Conservation (phyloP, 2,329 filamentous ascomycete genomes). For the Dichotomopilus funicola region DNA sequence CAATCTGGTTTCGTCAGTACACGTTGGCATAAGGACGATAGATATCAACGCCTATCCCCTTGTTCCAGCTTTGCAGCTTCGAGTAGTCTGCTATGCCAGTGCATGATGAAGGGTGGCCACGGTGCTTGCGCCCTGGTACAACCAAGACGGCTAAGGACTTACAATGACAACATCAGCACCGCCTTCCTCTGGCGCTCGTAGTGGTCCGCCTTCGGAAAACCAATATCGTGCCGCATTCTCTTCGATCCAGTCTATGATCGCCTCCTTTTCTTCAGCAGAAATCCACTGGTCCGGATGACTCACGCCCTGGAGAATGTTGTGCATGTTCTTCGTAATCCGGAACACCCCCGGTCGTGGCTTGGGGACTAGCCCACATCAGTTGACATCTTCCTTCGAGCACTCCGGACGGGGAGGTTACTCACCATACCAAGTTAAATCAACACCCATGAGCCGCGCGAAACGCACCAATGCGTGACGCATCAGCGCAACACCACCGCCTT, state of each 20-base stretch:
- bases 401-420: slow-evolving; percentile 22
- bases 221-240: slow-evolving; percentile 72
- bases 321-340: slow-evolving; percentile 77
- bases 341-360: slow-evolving; percentile 76
- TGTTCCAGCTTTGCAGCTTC: too few relatives aligned
- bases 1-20: slow-evolving; percentile 43
- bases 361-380: slow-evolving; percentile 47
- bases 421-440: slow-evolving; percentile 69
- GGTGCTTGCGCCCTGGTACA: slow-evolving; percentile 3
- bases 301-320: slow-evolving; percentile 83
- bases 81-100: not conserved
- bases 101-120: slow-evolving; percentile 7
- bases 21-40: not conserved
- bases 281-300: slow-evolving; percentile 59
- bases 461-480: slow-evolving; percentile 76
- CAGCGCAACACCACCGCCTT: slow-evolving; percentile 74
- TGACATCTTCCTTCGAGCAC: not conserved
- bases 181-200: slow-evolving; percentile 57
- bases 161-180: slow-evolving; percentile 69
- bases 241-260: slow-evolving; percentile 64
- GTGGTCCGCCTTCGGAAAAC: slow-evolving; percentile 60
- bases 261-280: slow-evolving; percentile 51
- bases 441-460: slow-evolving; percentile 58
- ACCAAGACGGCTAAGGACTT: slow-evolving; percentile 23
- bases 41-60: too few relatives aligned